A percentile compares a stretch with the other conserved stretches of the same genome.
These are phyloP conservation scores for Vicia sativa DNA, from an alignment of 306 rosid genomes.

Conservation along the genomic window DNA sequence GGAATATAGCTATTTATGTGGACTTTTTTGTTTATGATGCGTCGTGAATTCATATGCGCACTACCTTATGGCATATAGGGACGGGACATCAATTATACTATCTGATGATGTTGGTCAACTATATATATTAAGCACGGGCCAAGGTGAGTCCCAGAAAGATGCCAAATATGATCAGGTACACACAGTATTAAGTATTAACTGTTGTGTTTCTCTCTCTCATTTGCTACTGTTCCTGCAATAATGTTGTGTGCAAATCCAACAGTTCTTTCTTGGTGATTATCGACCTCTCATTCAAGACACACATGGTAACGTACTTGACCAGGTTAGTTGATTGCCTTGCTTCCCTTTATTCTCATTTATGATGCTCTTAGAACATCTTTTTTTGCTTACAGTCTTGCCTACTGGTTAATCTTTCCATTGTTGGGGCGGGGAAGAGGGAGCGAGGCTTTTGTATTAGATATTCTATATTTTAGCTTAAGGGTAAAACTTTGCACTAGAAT, in stretches of 20 bases:
- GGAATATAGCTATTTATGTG: slow-evolving; percentile 7
- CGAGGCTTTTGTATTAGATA: slow-evolving; percentile 6
- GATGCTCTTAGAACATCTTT: slow-evolving; percentile 27
- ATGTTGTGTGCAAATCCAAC: slow-evolving; percentile 40
- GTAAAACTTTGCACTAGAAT: slow-evolving; percentile 18
- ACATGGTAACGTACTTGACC: slow-evolving; percentile 86
- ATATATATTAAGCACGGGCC: slow-evolving; percentile 85
- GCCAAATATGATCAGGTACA: slow-evolving; percentile 97
- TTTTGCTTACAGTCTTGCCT: slow-evolving; percentile 26
- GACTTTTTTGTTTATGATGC: slow-evolving; percentile 4
- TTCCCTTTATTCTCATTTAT: slow-evolving; percentile 1
- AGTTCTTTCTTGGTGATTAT: slow-evolving; percentile 99
- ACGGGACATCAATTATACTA: slow-evolving; percentile 94
- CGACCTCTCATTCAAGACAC: slow-evolving; percentile 92
- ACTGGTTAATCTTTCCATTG: not conserved
- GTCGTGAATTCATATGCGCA: slow-evolving; percentile 19
- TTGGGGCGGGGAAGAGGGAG: not conserved
- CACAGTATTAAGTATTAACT: slow-evolving; percentile 26
- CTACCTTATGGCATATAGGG: slow-evolving; percentile 58
- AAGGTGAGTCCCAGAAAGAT: slow-evolving; percentile 93
- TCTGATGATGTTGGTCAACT: slow-evolving; percentile 99
- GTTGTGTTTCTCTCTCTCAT: slow-evolving; percentile 28
- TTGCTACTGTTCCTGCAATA: slow-evolving; percentile 35
- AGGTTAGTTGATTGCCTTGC: slow-evolving; percentile 59
- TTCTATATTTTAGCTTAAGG: not conserved